phyloP scores from a whole-genome alignment of 768 basidiomycete species.

The Leccinum subgranulosum region DNA sequence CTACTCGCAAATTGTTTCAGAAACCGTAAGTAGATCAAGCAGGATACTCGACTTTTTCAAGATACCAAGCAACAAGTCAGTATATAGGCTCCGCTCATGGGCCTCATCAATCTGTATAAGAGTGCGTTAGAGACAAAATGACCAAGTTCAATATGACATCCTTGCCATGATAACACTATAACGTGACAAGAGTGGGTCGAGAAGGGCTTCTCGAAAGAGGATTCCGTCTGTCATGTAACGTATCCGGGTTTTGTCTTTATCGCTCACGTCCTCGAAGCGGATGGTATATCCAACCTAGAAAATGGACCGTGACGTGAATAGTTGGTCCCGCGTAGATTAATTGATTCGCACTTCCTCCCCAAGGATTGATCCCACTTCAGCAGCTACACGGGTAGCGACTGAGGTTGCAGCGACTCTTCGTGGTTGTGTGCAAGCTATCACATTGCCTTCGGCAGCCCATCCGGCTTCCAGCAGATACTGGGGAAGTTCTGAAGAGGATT shows the following conservation, averaged over 20 bases:
- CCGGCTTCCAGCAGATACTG: constrained; percentile 93
- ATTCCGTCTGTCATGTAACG: constrained; percentile 98
- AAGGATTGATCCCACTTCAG: constrained; percentile 85
- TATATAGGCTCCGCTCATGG: constrained; percentile 95
- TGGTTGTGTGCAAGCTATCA: constrained; percentile 93
- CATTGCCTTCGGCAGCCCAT: constrained; percentile 80
- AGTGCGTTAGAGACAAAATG: neutral
- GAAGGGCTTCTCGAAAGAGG: constrained; percentile 90
- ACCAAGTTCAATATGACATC: constrained; percentile 1
- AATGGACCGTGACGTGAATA: constrained; percentile 6
- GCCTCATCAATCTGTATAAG: constrained; percentile 85
- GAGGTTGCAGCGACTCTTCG: constrained; percentile 93
- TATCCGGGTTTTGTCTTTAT: constrained; percentile 81
- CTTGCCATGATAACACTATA: constrained; percentile 95
- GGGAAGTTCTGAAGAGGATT: constrained; percentile 68
- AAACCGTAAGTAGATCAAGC: neutral
- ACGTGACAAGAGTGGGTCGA: constrained; percentile 87
- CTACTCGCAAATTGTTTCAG: constrained; percentile 38
- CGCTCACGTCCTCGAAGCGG: constrained; percentile 91
- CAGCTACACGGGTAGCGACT: constrained; percentile 85
- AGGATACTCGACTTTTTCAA: constrained; percentile 74
- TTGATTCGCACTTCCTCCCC: constrained; percentile 71
- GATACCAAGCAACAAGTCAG: constrained; percentile 87
- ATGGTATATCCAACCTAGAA: constrained; percentile 93
- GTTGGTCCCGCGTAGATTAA: neutral